phyloP scores from a whole-genome alignment of 192 early-diverging fungal species.

The Backusella macrospora region DNA sequence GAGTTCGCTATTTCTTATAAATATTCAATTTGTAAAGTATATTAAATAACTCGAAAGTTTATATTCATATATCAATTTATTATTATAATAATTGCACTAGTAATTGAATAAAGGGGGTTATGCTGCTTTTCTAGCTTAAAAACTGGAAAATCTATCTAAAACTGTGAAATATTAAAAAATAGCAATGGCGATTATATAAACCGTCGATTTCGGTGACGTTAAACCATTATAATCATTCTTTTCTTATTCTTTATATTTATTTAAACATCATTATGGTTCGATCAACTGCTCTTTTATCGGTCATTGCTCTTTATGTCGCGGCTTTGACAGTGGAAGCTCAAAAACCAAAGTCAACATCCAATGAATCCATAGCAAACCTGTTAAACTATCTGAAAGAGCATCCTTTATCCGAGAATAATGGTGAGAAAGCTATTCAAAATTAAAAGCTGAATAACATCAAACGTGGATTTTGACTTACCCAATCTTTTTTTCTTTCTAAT shows the following conservation, averaged over 20 bases:
- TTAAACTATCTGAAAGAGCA: background rate
- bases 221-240: background rate
- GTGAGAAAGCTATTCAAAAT: background rate
- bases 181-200: background rate
- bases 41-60: no score
- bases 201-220: background rate
- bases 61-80: no score
- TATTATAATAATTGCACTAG: no score
- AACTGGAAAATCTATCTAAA: background rate
- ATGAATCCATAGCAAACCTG: background rate
- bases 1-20: no score
- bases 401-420: background rate
- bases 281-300: background rate
- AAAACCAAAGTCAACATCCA: background rate
- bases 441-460: no score
- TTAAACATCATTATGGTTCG: background rate
- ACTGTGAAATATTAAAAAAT: conserved; percentile 7
- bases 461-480: no score
- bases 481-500: no score
- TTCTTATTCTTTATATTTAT: background rate
- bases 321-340: background rate
- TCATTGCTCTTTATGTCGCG: background rate
- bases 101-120: no score
- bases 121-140: no score
- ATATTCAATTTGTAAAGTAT: no score